A percentile compares a stretch with the other conserved stretches of the same genome.
Evolutionary conservation across 2,329 filamentous ascomycete genomes (phyloP).

Genomic region (Huntiella savannae): DNA sequence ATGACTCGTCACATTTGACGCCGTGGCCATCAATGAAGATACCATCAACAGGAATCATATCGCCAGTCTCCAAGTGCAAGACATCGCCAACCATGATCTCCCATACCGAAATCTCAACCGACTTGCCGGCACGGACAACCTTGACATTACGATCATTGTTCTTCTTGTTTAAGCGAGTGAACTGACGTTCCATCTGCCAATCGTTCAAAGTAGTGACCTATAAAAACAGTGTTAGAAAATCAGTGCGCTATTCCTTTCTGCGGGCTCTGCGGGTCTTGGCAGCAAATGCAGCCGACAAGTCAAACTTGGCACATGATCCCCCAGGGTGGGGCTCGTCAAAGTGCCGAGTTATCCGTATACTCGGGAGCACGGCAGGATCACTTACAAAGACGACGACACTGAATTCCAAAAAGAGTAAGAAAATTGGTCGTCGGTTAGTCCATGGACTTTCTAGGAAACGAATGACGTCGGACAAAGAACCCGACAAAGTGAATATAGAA

Average conservation of each 20-base stretch:
- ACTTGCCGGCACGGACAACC: conserved; percentile 46
- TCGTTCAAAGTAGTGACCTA: conserved; percentile 32
- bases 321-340: not conserved
- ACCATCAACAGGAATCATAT: conserved; percentile 52
- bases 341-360: not conserved
- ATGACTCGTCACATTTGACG: conserved; percentile 51
- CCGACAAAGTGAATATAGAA: not conserved
- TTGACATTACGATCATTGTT: conserved; percentile 48
- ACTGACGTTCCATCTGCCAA: conserved; percentile 49
- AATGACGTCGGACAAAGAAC: conserved; percentile 1
- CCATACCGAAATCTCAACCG: conserved; percentile 41
- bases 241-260: too few relatives aligned
- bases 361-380: conserved; percentile 1
- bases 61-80: conserved; percentile 48
- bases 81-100: conserved; percentile 53
- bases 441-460: not conserved
- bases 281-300: too few relatives aligned
- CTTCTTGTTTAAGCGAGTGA: conserved; percentile 40
- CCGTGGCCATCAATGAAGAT: conserved; percentile 39
- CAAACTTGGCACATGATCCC: too few relatives aligned
- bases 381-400: conserved; percentile 13
- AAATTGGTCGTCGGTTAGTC: not conserved
- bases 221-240: not conserved
- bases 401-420: not conserved
- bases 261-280: too few relatives aligned